Evolutionary conservation across 73 alveolate species (phyloP), one percentile per base, ranked within the genome.

Genomic region (Blepharisma japonicum): DNA sequence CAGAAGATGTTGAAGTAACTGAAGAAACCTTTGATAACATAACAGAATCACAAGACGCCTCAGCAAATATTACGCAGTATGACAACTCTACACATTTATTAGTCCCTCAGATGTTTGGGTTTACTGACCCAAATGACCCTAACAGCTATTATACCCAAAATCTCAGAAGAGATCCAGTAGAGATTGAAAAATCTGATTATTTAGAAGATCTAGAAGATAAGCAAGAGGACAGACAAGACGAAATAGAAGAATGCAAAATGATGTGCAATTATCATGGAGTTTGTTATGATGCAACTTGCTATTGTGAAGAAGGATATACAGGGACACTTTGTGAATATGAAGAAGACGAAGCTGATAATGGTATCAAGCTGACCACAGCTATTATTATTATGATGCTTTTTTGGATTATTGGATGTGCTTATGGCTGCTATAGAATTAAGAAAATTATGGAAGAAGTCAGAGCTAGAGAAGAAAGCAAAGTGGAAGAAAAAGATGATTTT

Each of bases 251-350:
- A n/a, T 61, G 74, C 23, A 1, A 20, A 20, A 20, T 9, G 23
- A 18, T 20, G 38, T 61, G 74, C 48, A 20, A 14, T 61, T 25
- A 20, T 61, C 74, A 61, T 61, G 74, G 74, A 61, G 46, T 25
- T 61, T 61, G 74, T 39, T 61, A 0, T 25, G 11, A 11, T 61
- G 46, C 38, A 14, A 25, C 11, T 14, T 61, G 74, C 4, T 61
- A 61, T 61, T 61, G 74, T 61, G 74, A 61, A 61, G 47, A 25
- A n/a, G 74, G 74, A 25, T 61, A 61, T 25, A 61, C 74, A 14
- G 74, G 74, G 49, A 39, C 14, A 14, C 14, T 20, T 25, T 61
- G 74, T 61, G 74, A 61, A 39, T 14, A 14, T 2, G 18, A n/a
- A 20, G 74, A 61, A 61, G 74, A 61, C 18, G 74, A 61, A 14